Percentiles rank a stretch among this genome's conserved stretches.
These are phyloP conservation scores for Fusarium luffae DNA, from an alignment of 2,329 filamentous ascomycete genomes.

Conservation along the genomic window DNA sequence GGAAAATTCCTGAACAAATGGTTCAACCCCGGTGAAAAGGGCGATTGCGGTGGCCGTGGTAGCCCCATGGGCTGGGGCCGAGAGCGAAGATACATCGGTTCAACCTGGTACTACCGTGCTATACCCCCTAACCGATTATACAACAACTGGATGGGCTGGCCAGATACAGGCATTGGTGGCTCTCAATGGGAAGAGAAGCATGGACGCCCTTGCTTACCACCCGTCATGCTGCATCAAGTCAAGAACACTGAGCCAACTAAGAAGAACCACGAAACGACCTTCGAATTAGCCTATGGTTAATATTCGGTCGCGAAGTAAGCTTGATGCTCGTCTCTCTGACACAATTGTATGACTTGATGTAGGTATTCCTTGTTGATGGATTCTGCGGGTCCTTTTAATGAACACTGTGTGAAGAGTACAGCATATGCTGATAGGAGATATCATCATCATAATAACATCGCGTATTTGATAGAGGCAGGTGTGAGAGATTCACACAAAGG, in stretches of 20 bases:
- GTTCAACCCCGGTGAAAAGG: slow-evolving; percentile 69
- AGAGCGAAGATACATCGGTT: slow-evolving; percentile 67
- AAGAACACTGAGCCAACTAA: slow-evolving; percentile 66
- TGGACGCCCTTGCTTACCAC: slow-evolving; percentile 68
- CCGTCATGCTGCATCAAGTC: slow-evolving; percentile 69
- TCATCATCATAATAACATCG: slow-evolving; percentile 36
- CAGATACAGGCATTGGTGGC: slow-evolving; percentile 66
- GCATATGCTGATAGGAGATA: slow-evolving; percentile 37
- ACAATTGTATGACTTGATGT: slow-evolving; percentile 14
- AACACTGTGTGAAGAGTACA: slow-evolving; percentile 2
- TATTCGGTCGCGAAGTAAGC: background rate
- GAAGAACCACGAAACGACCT: slow-evolving; percentile 54
- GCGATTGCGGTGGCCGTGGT: slow-evolving; percentile 64
- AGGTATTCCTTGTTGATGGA: slow-evolving; percentile 11
- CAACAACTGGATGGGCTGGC: slow-evolving; percentile 72
- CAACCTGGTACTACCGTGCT: slow-evolving; percentile 71
- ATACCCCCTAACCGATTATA: slow-evolving; percentile 67
- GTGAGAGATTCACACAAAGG: slow-evolving; percentile 42
- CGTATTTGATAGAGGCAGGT: slow-evolving; percentile 25
- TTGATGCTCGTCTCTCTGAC: background rate
- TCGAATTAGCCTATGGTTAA: slow-evolving; percentile 55
- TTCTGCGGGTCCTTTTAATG: slow-evolving; percentile 11
- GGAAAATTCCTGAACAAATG: slow-evolving; percentile 64
- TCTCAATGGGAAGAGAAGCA: slow-evolving; percentile 65
- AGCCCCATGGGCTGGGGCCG: slow-evolving; percentile 70